Base-by-base conservation (phyloP, 225 moss, liverwort and hornwort genomes). In the Bryoerythrophyllum caledonicum region DNA sequence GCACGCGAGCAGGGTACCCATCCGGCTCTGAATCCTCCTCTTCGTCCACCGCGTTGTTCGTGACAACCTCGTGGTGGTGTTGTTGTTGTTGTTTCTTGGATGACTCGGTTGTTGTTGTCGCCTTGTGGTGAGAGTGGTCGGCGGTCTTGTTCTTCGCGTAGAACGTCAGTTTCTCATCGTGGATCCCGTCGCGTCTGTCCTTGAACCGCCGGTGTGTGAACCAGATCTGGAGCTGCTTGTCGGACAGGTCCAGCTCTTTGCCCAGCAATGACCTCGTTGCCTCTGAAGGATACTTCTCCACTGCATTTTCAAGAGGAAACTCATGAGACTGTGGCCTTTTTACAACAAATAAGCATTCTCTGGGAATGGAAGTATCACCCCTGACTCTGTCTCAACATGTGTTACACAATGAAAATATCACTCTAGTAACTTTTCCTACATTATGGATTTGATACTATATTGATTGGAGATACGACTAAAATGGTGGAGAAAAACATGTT, bases 221-320 rank as follows among this genome's bases (percentile, higher is more conserved):
- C 93, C 91, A 93, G 21, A 93, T 89, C 77, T 93, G 93, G 58
- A 93, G 85, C 65, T 93, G 93, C 82, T 93, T 93, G 61, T 93
- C 91, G 24, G 93, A 93, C 3, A 93, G 76, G 10, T 84, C 86
- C 8, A 93, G 89, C 52, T 91, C 84, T n/a, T 72, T 76, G 60
- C 89, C 82, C 27, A 91, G 66, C 65, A 76, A 68, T 16, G 81
- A 74, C 44, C 91, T 82, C 17, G 88, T 86, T 59, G 72, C 66
- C 38, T 93, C 93, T 7, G 91, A 93, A 0, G 91, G 93, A 67
- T 93, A 93, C 65, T 91, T 93, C 40, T 91, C 88, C 60, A 44
- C 79, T 73, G 83, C 84, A 41, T 19, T 68, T 43, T 6, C 49
- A 73, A 10, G 1, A 59, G 48, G 51, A 26, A 52, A 78, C 13